Percentiles rank a stretch among this genome's conserved stretches.
Conservation (phyloP, 2,329 filamentous ascomycete genomes). For the Scortechinia acanthostroma region DNA sequence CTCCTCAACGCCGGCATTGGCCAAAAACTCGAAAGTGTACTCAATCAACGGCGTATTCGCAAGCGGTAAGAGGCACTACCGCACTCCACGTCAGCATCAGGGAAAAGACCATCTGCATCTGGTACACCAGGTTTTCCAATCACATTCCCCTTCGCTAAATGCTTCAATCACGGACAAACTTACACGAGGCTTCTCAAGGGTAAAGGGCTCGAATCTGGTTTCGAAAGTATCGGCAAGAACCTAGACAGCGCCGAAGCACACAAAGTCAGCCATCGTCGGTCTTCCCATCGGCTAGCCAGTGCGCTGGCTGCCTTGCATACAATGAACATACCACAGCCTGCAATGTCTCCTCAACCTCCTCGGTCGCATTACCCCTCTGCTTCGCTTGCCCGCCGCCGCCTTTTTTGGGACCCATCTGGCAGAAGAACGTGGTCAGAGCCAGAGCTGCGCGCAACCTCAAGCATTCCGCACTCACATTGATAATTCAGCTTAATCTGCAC, state of each 20-base stretch:
- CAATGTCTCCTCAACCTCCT: slow-evolving; percentile 40
- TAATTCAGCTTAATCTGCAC: too few relatives aligned
- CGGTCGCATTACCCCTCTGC: slow-evolving; percentile 14
- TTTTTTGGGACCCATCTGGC: slow-evolving; percentile 24
- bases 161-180: slow-evolving; percentile 19
- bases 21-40: slow-evolving; percentile 93
- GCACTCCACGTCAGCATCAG: slow-evolving; percentile 3
- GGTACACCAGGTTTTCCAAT: too few relatives aligned
- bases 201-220: slow-evolving; percentile 83
- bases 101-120: not conserved
- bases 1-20: slow-evolving; percentile 89
- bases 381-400: slow-evolving; percentile 14
- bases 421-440: too few relatives aligned
- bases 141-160: not conserved
- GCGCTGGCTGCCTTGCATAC: too few relatives aligned
- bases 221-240: slow-evolving; percentile 92
- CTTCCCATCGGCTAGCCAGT: too few relatives aligned
- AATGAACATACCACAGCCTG: slow-evolving; percentile 47
- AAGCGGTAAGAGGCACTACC: slow-evolving; percentile 80
- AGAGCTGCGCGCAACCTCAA: too few relatives aligned
- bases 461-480: too few relatives aligned
- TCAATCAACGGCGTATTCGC: slow-evolving; percentile 94
- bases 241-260: too few relatives aligned
- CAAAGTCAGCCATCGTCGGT: too few relatives aligned
- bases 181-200: slow-evolving; percentile 80